Conservation (phyloP, 805 yeast species). For the Yamadazyma nakazawae region DNA sequence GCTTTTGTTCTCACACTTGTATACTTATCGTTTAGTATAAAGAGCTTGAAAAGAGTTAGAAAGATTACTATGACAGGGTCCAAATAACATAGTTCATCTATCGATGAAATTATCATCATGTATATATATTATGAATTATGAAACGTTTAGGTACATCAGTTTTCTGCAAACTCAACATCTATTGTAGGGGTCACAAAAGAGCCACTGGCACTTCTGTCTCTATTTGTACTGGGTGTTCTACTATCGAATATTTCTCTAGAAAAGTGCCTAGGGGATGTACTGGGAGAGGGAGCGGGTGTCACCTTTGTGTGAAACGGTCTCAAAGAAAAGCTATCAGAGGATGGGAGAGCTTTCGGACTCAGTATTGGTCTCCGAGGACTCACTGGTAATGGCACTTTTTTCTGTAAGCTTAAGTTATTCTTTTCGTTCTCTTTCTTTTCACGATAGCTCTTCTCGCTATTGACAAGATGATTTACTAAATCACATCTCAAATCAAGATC, state of each 20-base stretch:
- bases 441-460: slow-evolving; percentile 25
- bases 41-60: slow-evolving; percentile 61
- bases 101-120: neutral
- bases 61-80: slow-evolving; percentile 62
- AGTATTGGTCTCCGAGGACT: slow-evolving; percentile 11
- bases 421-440: slow-evolving; percentile 32
- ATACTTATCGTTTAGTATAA: slow-evolving; percentile 53
- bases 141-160: neutral
- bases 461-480: slow-evolving; percentile 20
- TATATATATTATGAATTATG: neutral
- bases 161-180: slow-evolving; percentile 27
- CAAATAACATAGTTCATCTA: neutral
- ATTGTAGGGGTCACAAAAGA: slow-evolving; percentile 22
- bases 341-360: slow-evolving; percentile 17
- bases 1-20: slow-evolving; percentile 42
- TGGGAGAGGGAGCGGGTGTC: slow-evolving; percentile 41
- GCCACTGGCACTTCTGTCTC: slow-evolving; percentile 17
- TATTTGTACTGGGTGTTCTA: neutral
- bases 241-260: slow-evolving; percentile 9
- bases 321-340: slow-evolving; percentile 32
- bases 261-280: slow-evolving; percentile 30
- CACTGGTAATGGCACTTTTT: slow-evolving; percentile 16
- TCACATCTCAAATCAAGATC: slow-evolving; percentile 19
- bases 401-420: slow-evolving; percentile 19
- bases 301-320: slow-evolving; percentile 41